Percentiles rank a stretch among this genome's conserved stretches.
Evolutionary conservation across 345 rosid species (phyloP).

Genomic region (Psidium guajava): DNA sequence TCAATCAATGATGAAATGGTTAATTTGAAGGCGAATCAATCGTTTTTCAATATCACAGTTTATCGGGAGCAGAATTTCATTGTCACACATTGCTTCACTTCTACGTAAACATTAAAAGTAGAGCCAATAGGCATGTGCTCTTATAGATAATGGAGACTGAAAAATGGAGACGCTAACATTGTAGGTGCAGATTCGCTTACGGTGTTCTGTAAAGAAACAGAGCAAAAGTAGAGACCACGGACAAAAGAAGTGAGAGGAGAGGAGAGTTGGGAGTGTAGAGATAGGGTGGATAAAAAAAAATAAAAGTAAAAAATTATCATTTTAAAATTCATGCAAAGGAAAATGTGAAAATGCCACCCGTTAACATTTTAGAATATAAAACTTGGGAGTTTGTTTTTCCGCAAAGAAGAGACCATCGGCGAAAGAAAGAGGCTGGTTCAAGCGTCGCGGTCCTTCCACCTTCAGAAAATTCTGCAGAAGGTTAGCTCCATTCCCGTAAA

Average conservation of each 20-base stretch:
- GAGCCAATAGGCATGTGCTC: no score
- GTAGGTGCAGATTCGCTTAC: no score
- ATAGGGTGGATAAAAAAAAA: no score
- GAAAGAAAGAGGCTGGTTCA: not conserved
- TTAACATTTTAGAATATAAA: accelerated
- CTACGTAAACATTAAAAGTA: not conserved
- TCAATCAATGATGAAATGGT: not conserved
- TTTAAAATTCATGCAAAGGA: not conserved
- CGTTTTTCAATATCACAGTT: not conserved
- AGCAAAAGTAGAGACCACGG: no score
- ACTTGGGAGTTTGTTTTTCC: not conserved
- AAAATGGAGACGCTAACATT: no score
- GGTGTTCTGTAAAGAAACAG: no score
- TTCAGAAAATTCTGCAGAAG: not conserved
- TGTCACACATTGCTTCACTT: not conserved
- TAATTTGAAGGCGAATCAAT: not conserved
- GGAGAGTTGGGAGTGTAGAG: no score
- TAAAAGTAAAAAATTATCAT: not conserved
- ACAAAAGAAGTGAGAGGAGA: no score
- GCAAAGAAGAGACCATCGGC: not conserved
- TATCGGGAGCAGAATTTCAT: not conserved
- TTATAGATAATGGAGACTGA: accelerated
- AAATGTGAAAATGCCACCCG: not conserved
- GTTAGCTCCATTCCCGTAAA: not conserved
- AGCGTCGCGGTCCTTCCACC: not conserved